Evolutionary conservation across 164 flowering plant species (phyloP).

Genomic region (Chimonanthus praecox): DNA sequence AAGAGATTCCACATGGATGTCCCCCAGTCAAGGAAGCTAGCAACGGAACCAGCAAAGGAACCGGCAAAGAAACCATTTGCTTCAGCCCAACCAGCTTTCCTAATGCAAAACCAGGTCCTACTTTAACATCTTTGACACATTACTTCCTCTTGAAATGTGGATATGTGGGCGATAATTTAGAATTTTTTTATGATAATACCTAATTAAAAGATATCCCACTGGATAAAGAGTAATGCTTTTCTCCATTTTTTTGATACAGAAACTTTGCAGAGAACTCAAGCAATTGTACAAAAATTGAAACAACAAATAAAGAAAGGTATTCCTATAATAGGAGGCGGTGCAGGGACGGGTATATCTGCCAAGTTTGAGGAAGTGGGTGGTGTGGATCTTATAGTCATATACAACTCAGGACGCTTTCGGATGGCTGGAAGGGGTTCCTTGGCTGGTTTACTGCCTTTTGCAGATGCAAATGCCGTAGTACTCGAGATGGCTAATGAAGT

Average conservation of each 20-base stretch:
- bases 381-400: constrained; percentile 78
- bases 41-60: neutral
- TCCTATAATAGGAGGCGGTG: constrained; percentile 94
- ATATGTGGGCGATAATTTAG: no score
- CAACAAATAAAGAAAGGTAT: constrained; percentile 58
- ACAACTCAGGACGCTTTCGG: constrained; percentile 94
- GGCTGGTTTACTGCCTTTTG: constrained; percentile 90
- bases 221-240: constrained; percentile 1
- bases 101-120: constrained; percentile 77
- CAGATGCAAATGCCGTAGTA: constrained; percentile 97
- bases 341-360: constrained; percentile 98
- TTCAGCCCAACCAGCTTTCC: constrained; percentile 56
- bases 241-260: constrained; percentile 34
- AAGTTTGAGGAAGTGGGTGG: constrained; percentile 99
- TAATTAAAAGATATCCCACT: neutral
- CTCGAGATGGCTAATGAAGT: constrained; percentile 99
- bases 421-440: constrained; percentile 99
- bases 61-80: constrained; percentile 20
- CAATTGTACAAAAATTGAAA: constrained; percentile 51
- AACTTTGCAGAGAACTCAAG: constrained; percentile 56
- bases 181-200: neutral
- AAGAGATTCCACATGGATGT: constrained; percentile 11
- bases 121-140: neutral
- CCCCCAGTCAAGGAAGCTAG: neutral
- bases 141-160: neutral